Base-by-base conservation (phyloP, 2,329 filamentous ascomycete species). In the Aspergillus costaricaensis region DNA sequence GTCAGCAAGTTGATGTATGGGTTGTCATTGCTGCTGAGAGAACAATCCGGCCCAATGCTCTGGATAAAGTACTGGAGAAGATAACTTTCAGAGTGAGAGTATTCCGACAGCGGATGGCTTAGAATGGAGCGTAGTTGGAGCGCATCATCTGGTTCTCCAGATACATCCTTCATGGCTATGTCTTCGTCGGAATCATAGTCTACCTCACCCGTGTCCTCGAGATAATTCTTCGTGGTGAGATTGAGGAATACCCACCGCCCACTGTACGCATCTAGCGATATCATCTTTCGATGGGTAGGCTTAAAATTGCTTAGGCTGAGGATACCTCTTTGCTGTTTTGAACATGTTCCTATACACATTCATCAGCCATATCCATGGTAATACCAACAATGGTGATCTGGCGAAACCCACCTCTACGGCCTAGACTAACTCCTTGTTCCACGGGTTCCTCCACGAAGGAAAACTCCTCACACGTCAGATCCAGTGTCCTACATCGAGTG, bases 371-470 rank as follows among this genome's bases (percentile, higher is more conserved):
- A 27, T 5, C 25, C 8, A 27, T 27, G 25, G 8, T 27, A 27
- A 27, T 27, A 8, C 25, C 25, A 27, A 27, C 8, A 27, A 27
- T 8, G 25, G 7, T 8, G 7, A 27, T 27, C 25, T 27, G 25
- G 30, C 17, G n/a, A 23, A 58, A 47, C 50, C 39, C 59, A 68
- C 69, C 67, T 62, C 70, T 62, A 23, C 68, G 61, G 12, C 68
- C 65, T 60, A 70, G 66, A 36, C 62, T 61, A 48, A 71, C 63
- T 14, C 68, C 66, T n/a, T 69, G 63, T 59, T 72, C 70, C n/a
- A 67, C 50, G 2, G 72, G 70, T 64, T 74, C 72, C 32, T 72
- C 71, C 51, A 66, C 66, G 60, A 68, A 73, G 19, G 72, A 64
- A 32, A 74, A 55, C 41, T 65, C 68, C 41, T 61, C 55, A 38